Percentiles rank a stretch among this genome's conserved stretches.
Conservation (phyloP, 2,329 filamentous ascomycete species). For the Apiospora malaysiana region DNA sequence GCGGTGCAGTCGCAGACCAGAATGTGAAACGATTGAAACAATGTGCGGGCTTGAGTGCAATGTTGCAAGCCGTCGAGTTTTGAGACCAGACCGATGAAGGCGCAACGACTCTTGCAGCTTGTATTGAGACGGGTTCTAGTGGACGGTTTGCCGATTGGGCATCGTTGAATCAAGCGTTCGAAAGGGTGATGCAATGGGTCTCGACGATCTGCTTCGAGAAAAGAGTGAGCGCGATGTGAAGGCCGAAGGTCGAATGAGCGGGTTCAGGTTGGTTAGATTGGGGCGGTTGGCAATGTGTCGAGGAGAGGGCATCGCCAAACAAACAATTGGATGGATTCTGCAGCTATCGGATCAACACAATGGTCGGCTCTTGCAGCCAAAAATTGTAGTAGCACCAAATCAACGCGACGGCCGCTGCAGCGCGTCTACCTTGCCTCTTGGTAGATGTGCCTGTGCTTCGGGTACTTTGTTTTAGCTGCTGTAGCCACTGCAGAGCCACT, state of each 20-base stretch:
- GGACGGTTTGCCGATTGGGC: constrained; percentile 8
- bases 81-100: neutral
- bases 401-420: constrained; percentile 1
- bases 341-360: neutral
- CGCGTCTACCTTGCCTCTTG: neutral
- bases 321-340: constrained; percentile 18
- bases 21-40: neutral
- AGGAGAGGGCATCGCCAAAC: constrained; percentile 17
- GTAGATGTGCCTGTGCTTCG: neutral
- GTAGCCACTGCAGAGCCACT: constrained; percentile 3
- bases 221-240: neutral
- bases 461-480: neutral
- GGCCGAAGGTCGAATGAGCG: neutral
- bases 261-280: neutral
- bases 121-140: constrained; percentile 7
- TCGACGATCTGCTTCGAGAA: neutral
- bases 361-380: constrained; percentile 9
- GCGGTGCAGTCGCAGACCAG: neutral
- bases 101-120: neutral
- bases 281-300: constrained; percentile 10
- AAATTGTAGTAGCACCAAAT: constrained; percentile 12
- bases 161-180: constrained; percentile 11
- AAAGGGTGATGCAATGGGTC: neutral
- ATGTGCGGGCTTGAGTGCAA: neutral
- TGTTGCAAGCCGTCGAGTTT: neutral